These are phyloP conservation scores for Pseudomassariella vexata DNA, from an alignment of 2,329 filamentous ascomycete genomes.

Conservation along the genomic window DNA sequence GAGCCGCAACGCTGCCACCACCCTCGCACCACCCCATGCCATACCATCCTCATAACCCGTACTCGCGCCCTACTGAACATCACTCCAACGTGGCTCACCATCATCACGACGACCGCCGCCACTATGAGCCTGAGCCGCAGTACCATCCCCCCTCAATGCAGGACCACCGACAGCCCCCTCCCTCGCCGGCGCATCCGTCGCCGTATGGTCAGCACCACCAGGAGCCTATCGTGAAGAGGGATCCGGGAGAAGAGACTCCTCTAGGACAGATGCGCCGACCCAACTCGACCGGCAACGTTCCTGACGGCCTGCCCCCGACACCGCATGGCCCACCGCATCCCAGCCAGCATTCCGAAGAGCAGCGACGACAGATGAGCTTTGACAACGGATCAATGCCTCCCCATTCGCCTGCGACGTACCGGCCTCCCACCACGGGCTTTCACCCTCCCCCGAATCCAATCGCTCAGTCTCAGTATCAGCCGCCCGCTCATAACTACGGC, in stretches of 20 bases:
- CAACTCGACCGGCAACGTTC: conserved; percentile 41
- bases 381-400: conserved; percentile 41
- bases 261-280: conserved; percentile 40
- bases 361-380: conserved; percentile 47
- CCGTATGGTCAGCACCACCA: conserved; percentile 39
- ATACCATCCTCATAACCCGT: conserved; percentile 23
- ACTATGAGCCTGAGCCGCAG: conserved; percentile 51
- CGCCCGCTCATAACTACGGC: conserved; percentile 30
- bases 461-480: conserved; percentile 22
- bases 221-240: conserved; percentile 52
- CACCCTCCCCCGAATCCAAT: conserved; percentile 22
- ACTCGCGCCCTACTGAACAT: conserved; percentile 30
- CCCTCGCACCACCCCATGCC: conserved; percentile 30
- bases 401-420: conserved; percentile 31
- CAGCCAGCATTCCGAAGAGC: conserved; percentile 37
- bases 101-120: conserved; percentile 48
- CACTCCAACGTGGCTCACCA: conserved; percentile 34
- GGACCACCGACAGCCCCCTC: conserved; percentile 25
- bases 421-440: conserved; percentile 17
- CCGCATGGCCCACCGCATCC: conserved; percentile 28
- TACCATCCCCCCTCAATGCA: conserved; percentile 39
- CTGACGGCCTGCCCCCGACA: conserved; percentile 28
- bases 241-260: conserved; percentile 40
- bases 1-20: too few species aligned
- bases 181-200: conserved; percentile 36